Percentiles rank a stretch among this genome's conserved stretches.
Conservation (phyloP, 2,329 filamentous ascomycete species). For the Trichoderma oligosporum region DNA sequence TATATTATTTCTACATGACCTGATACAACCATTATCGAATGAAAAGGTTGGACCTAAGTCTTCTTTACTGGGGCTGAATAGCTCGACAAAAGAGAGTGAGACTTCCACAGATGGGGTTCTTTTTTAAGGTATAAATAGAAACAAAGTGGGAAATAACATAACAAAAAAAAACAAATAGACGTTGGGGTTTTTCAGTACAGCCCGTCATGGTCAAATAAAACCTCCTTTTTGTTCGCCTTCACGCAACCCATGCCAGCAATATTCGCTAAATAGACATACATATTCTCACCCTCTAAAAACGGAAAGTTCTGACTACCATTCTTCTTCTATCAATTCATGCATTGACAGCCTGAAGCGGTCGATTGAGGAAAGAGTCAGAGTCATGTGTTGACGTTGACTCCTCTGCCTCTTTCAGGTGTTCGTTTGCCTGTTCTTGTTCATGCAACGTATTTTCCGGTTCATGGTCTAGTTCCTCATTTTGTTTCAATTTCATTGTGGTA, state of each 20-base stretch:
- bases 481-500: constrained; percentile 5
- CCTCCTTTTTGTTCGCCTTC: constrained; percentile 7
- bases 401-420: constrained; percentile 29
- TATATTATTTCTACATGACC: constrained; percentile 12
- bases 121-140: not conserved
- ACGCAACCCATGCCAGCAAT: constrained; percentile 16
- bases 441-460: constrained; percentile 27
- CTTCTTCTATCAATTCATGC: constrained; percentile 27
- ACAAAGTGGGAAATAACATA: not conserved
- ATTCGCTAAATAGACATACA: constrained; percentile 29
- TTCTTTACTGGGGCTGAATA: not conserved
- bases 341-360: constrained; percentile 33
- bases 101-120: too few relatives aligned
- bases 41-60: too few relatives aligned
- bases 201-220: constrained; percentile 5
- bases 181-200: not conserved
- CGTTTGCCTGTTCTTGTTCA: constrained; percentile 20
- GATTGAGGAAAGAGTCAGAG: constrained; percentile 30
- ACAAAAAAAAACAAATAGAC: not conserved
- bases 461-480: constrained; percentile 21
- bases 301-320: constrained; percentile 16
- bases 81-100: not conserved
- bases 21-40: constrained; percentile 8
- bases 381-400: constrained; percentile 30
- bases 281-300: constrained; percentile 22